Evolutionary conservation across 139 green algal genomes (phyloP).

Genomic region (Haematococcus sp.): DNA sequence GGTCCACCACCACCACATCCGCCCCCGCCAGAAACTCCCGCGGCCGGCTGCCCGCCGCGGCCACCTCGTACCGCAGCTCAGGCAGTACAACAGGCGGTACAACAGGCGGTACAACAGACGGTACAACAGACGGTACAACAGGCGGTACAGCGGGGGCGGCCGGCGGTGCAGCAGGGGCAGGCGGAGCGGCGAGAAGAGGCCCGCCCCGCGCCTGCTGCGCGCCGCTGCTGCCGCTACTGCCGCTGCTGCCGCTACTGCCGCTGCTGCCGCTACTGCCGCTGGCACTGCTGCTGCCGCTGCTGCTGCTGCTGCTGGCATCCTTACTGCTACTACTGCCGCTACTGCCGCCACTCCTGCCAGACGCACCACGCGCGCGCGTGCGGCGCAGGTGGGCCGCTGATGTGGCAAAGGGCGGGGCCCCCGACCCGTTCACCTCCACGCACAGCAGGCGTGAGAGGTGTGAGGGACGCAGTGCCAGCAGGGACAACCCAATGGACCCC

Average conservation of each 20-base stretch:
- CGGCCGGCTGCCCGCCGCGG: slow-evolving; percentile 40
- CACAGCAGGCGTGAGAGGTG: slow-evolving; percentile 17
- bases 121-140: too few species aligned
- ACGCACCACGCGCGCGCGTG: background rate
- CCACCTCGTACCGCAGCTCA: slow-evolving; percentile 44
- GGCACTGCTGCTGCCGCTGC: too few species aligned
- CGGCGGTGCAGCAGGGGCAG: background rate
- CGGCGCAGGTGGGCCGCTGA: slow-evolving; percentile 18
- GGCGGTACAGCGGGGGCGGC: background rate
- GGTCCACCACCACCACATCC: slow-evolving; percentile 73
- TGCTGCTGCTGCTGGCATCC: too few species aligned
- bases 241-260: too few species aligned
- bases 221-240: too few species aligned
- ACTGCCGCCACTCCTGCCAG: slow-evolving; percentile 4
- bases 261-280: too few species aligned
- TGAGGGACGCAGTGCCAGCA: slow-evolving; percentile 31
- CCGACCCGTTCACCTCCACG: slow-evolving; percentile 69
- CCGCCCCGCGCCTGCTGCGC: too few species aligned
- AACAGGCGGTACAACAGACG: background rate
- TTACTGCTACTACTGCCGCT: background rate
- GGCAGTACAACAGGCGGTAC: background rate
- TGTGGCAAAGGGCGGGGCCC: slow-evolving; percentile 30
- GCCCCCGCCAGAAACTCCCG: slow-evolving; percentile 39
- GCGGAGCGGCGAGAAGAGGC: too few species aligned
- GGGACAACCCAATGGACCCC: slow-evolving; percentile 74